Evolutionary conservation across 768 basidiomycete genomes (phyloP), one percentile per base, ranked within the genome.

Genomic region (Mycena sanguinolenta): DNA sequence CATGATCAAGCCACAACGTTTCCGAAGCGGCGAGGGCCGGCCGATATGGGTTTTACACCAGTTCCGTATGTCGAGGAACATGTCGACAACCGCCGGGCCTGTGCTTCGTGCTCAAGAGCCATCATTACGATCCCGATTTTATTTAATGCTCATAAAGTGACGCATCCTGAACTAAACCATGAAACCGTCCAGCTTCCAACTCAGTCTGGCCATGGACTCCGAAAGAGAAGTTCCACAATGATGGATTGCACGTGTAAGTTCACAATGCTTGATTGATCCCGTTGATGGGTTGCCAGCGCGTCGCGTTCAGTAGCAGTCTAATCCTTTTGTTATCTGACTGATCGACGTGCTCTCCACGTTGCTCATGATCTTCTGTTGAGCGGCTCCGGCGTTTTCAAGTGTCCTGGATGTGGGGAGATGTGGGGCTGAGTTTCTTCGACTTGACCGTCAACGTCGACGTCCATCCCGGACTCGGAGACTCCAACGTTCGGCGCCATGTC

Each of bases 271-370:
- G 38, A 27, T 27, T 49, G 55, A 58, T 36, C 4, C 23, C 21
- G 6, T 21, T 65, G 64, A 65, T 58, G 55, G 30, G 16, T 38
- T 34, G 21, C 54, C 30, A 36, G 28, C 27, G 61, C 19, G 4
- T 13, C 27, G 19, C 46, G 49, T n/a, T 39, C 39, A 19, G 8
- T n/a, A n/a, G 44, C 44, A 12, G 25, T 52, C 30, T 19, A 8
- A 34, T 21, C 9, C 16, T 25, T 7, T 21, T 42, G 32, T 23
- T 58, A 23, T 39, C 34, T n/a, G 57, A 39, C 57, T 59, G 58
- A 49, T 50, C 55, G 28, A 65, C 44, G 58, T 58, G 55, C 64
- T 66, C 49, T 58, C 49, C 65, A 66, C 58, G 34, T 50, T 65
- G 55, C 30, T 14, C 28, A 13, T 46, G 58, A 36, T 44, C 32